phyloP scores from a whole-genome alignment of 2,329 filamentous ascomycete genomes.

The Stylonectria norvegica region DNA sequence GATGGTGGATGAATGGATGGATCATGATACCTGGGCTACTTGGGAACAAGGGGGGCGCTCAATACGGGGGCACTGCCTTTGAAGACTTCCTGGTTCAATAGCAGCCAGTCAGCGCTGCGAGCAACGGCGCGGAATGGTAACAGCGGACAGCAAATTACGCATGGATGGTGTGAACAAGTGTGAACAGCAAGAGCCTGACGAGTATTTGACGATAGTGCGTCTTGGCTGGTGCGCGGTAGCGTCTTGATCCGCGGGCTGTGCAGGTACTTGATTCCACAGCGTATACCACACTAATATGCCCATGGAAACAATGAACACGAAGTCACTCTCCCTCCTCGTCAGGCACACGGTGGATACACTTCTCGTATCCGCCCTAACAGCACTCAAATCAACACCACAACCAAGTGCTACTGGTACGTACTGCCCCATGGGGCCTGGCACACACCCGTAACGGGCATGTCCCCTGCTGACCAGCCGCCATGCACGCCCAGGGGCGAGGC shows the following conservation, averaged over 20 bases:
- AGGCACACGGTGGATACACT: no score
- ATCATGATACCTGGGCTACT: no score
- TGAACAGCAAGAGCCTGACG: slow-evolving; percentile 4
- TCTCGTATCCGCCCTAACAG: slow-evolving; percentile 31
- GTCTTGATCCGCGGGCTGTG: slow-evolving; percentile 23
- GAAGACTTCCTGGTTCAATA: no score
- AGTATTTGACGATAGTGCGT: slow-evolving; percentile 22
- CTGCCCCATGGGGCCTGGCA: slow-evolving; percentile 18
- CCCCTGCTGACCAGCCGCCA: neutral
- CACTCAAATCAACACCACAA: no score
- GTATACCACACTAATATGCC: no score
- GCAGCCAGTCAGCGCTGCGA: slow-evolving; percentile 6
- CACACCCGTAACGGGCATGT: neutral
- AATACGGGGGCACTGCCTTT: no score
- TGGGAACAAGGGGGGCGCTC: no score
- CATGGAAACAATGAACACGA: no score
- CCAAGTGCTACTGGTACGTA: no score
- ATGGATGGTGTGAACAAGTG: no score
- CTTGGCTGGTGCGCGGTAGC: slow-evolving; percentile 12
- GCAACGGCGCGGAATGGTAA: slow-evolving; percentile 13
- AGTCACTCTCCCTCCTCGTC: no score
- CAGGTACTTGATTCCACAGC: slow-evolving; percentile 27
- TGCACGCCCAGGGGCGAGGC: neutral
- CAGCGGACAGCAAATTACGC: slow-evolving; percentile 9
- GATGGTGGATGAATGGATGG: no score